phyloP scores from a whole-genome alignment of 176 grass and related monocot species.

The Zea mays region Zm-B73-REFERENCE-NAM-5.0 NC_050099.1:209342001-209342500 shows the following conservation, averaged over 20 bases:
- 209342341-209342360: not conserved
- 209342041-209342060: slow-evolving; percentile 36
- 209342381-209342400: not conserved
- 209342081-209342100: not conserved
- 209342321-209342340: slow-evolving; percentile 27
- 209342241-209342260: too few relatives aligned
- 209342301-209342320: slow-evolving; percentile 15
- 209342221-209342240: too few relatives aligned
- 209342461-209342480: not conserved
- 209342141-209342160: slow-evolving; percentile 25
- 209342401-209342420: not conserved
- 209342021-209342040: not conserved
- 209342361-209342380: not conserved
- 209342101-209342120: not conserved
- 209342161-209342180: too few relatives aligned
- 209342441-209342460: not conserved
- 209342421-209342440: not conserved
- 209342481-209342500: not conserved
- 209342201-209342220: too few relatives aligned
- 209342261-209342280: not conserved
- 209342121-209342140: slow-evolving; percentile 20
- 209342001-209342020: not conserved
- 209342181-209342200: too few relatives aligned
- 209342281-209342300: not conserved
- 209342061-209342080: not conserved